Evolutionary conservation across 352 stramenopile genomes (phyloP).

Genomic region (Thalassiosira pacifica): DNA sequence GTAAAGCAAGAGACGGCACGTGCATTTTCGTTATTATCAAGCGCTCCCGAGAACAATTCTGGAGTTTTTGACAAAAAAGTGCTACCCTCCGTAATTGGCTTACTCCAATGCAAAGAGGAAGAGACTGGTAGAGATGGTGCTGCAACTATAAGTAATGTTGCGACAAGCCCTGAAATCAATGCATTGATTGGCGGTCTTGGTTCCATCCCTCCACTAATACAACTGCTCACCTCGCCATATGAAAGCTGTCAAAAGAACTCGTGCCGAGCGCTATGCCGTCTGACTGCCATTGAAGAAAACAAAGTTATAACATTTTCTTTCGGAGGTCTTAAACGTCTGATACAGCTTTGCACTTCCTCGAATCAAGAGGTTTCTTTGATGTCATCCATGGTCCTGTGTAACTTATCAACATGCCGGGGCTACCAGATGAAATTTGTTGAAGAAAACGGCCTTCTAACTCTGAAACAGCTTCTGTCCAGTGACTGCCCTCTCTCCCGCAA

Average conservation of each 20-base stretch:
- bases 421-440: slow-evolving; percentile 92
- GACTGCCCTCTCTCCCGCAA: slow-evolving; percentile 49
- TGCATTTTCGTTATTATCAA: slow-evolving; percentile 91
- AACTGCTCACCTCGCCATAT: slow-evolving; percentile 81
- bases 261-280: slow-evolving; percentile 90
- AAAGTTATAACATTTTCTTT: slow-evolving; percentile 43
- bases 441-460: slow-evolving; percentile 72
- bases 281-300: slow-evolving; percentile 65
- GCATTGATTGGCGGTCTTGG: slow-evolving; percentile 90
- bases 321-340: slow-evolving; percentile 50
- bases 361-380: slow-evolving; percentile 45
- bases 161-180: slow-evolving; percentile 92
- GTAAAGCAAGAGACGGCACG: slow-evolving; percentile 88
- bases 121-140: slow-evolving; percentile 89
- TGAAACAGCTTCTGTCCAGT: slow-evolving; percentile 45
- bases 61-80: slow-evolving; percentile 89
- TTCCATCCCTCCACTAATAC: slow-evolving; percentile 89
- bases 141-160: slow-evolving; percentile 94
- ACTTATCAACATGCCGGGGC: slow-evolving; percentile 91
- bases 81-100: slow-evolving; percentile 65
- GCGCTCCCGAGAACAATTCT: slow-evolving; percentile 92
- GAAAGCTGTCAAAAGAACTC: slow-evolving; percentile 88
- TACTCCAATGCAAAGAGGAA: slow-evolving; percentile 87
- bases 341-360: slow-evolving; percentile 50
- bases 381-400: slow-evolving; percentile 92